Evolutionary conservation across 495 filamentous ascomycete genomes (phyloP).

Genomic region (Xylaria flabelliformis): DNA sequence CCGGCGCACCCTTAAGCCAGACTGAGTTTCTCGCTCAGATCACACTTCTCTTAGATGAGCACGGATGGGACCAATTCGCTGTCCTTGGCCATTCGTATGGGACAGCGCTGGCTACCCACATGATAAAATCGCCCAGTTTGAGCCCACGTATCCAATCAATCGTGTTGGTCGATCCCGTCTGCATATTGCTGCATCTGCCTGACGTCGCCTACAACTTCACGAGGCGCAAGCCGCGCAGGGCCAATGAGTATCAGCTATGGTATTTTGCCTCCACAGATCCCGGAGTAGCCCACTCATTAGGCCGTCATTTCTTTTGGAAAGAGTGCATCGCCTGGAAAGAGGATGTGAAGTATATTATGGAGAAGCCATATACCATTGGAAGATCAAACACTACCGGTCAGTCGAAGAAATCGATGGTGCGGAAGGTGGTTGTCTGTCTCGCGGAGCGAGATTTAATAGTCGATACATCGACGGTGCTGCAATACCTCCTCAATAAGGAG

Average conservation of each 20-base stretch:
- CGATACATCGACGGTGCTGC: conserved; percentile 61
- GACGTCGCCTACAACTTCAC: conserved; percentile 78
- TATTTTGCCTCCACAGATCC: conserved; percentile 72
- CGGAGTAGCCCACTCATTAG: conserved; percentile 64
- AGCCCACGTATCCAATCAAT: conserved; percentile 52
- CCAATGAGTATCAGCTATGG: conserved; percentile 70
- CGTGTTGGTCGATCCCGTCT: conserved; percentile 70
- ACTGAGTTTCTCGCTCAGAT: conserved; percentile 60
- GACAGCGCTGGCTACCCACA: conserved; percentile 65
- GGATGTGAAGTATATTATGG: conserved; percentile 49
- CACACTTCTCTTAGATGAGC: conserved; percentile 55
- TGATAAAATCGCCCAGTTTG: conserved; percentile 56
- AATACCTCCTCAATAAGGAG: conserved; percentile 57
- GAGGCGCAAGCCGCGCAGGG: conserved; percentile 55
- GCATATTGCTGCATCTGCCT: conserved; percentile 67
- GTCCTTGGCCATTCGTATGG: conserved; percentile 69
- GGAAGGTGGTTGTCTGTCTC: conserved; percentile 61
- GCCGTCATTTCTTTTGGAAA: conserved; percentile 70
- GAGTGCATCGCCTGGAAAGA: conserved; percentile 72
- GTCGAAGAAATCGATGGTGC: conserved; percentile 24
- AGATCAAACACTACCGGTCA: conserved; percentile 24
- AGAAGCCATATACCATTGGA: conserved; percentile 27
- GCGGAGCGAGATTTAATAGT: conserved; percentile 70
- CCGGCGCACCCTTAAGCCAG: conserved; percentile 51
- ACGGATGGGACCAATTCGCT: conserved; percentile 57